A percentile compares a stretch with the other conserved stretches of the same genome.
phyloP scores from a whole-genome alignment of 1,139 yeast species.

The Blastobotrys illinoisensis region DNA sequence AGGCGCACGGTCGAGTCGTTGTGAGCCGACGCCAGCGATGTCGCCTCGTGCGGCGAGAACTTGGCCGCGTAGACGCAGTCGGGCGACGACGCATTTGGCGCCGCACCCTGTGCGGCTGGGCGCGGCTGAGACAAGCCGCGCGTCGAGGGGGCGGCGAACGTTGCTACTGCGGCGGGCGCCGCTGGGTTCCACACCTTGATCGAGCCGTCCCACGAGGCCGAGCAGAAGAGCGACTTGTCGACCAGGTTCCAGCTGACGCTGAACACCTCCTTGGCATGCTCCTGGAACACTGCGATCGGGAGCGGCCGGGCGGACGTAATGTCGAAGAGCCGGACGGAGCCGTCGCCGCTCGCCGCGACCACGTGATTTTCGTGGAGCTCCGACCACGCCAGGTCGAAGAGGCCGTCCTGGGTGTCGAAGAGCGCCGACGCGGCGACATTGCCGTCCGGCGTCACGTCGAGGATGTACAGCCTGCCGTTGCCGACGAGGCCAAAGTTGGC shows the following conservation, averaged over 20 bases:
- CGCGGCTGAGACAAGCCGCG: constrained; percentile 18
- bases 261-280: constrained; percentile 83
- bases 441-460: constrained; percentile 67
- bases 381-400: constrained; percentile 86
- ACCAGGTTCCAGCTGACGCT: constrained; percentile 82
- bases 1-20: constrained; percentile 73
- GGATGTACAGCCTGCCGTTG: constrained; percentile 71
- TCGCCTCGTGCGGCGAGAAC: constrained; percentile 83
- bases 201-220: constrained; percentile 91
- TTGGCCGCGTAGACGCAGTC: constrained; percentile 63
- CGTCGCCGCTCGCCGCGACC: constrained; percentile 84
- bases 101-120: constrained; percentile 29
- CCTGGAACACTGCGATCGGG: constrained; percentile 73
- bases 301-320: constrained; percentile 45
- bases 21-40: constrained; percentile 64
- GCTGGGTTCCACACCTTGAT: constrained; percentile 69
- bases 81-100: constrained; percentile 14
- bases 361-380: constrained; percentile 86
- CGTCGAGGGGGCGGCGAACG: constrained; percentile 3
- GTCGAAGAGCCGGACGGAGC: constrained; percentile 78
- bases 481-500: constrained; percentile 95
- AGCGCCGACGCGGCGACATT: constrained; percentile 47
- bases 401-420: constrained; percentile 91
- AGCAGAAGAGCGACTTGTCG: constrained; percentile 64
- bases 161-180: constrained; percentile 12